phyloP scores from a whole-genome alignment of 2,329 filamentous ascomycete genomes.

The Cryphonectria japonica region DNA sequence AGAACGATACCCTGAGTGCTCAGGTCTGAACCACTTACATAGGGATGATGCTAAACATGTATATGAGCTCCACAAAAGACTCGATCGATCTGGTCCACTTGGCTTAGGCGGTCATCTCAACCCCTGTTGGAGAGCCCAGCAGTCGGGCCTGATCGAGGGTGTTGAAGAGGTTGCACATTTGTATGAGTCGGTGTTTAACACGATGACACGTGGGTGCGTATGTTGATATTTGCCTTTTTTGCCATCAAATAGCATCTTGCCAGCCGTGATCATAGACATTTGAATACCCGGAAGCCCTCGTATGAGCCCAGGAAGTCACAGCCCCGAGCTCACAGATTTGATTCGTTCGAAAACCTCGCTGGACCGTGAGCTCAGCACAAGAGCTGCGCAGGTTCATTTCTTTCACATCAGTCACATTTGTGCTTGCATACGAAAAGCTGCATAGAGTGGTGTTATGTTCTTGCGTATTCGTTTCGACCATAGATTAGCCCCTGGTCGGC shows the following conservation, averaged over 20 bases:
- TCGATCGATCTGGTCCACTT: neutral
- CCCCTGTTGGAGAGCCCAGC: neutral
- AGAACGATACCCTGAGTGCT: neutral
- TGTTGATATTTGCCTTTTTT: neutral
- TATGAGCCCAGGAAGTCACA: neutral
- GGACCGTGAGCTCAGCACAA: neutral
- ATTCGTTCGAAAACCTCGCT: no score
- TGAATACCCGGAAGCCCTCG: neutral
- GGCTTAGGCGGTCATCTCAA: neutral
- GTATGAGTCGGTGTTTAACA: neutral
- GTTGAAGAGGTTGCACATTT: neutral
- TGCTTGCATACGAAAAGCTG: neutral
- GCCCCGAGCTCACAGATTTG: neutral
- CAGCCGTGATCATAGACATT: neutral
- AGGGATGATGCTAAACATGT: neutral
- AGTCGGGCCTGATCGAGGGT: neutral
- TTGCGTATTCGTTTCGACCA: neutral
- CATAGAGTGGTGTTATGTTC: neutral
- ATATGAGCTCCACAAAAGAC: neutral
- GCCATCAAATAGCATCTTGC: neutral
- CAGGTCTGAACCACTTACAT: neutral
- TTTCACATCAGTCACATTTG: neutral
- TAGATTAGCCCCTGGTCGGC: neutral
- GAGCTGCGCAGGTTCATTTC: neutral
- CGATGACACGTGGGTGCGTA: neutral